Conservation (phyloP, 345 rosid species). For the Sisymbrium altissimum region DNA sequence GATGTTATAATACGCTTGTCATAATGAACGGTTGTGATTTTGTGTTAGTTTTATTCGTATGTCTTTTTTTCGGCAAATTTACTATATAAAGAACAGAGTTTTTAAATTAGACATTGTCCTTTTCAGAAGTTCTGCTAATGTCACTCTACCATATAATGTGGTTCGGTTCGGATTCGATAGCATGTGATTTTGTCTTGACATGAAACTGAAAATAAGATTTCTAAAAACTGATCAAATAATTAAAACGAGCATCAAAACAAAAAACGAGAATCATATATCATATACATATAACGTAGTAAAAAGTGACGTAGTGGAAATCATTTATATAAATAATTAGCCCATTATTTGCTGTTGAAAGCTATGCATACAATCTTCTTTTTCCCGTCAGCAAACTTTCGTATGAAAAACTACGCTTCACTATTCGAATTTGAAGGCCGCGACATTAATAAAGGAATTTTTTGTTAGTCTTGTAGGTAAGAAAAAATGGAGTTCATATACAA, state of each 20-base stretch:
- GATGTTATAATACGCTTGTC: background rate
- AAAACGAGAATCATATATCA: background rate
- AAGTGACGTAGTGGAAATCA: background rate
- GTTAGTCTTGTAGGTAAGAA: no score
- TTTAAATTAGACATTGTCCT: background rate
- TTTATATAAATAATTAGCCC: background rate
- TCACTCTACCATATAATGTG: no score
- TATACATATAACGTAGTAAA: no score
- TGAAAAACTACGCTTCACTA: no score
- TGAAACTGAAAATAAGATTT: conserved; percentile 12
- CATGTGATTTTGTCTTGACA: conserved; percentile 22
- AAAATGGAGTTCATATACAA: background rate
- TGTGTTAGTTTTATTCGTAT: background rate
- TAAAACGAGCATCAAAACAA: no score
- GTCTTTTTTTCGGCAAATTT: background rate
- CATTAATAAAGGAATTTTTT: no score
- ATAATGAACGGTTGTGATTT: conserved; percentile 18
- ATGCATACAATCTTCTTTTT: background rate
- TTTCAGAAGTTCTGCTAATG: no score
- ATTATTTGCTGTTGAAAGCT: background rate
- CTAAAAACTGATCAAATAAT: background rate
- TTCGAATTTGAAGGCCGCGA: background rate
- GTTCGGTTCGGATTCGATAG: no score
- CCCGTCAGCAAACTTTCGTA: background rate
- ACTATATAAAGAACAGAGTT: background rate